Evolutionary conservation across 306 rosid species (phyloP).

Genomic region (Calophaca sinica): DNA sequence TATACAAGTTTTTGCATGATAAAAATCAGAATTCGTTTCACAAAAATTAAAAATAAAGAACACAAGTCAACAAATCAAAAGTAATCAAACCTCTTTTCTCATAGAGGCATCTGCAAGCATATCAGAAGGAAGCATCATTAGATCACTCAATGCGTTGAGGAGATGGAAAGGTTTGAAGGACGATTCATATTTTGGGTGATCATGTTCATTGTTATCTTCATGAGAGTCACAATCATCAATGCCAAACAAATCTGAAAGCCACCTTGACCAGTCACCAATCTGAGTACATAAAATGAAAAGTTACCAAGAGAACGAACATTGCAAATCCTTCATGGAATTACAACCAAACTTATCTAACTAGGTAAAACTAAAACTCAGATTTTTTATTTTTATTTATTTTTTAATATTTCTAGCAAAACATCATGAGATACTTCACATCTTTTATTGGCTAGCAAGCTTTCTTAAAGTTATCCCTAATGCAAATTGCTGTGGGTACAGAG

Average conservation of each 20-base stretch:
- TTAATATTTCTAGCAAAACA: neutral
- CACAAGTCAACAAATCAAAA: neutral
- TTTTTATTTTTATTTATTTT: too few relatives aligned
- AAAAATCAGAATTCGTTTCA: neutral
- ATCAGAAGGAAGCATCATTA: slow-evolving; percentile 89
- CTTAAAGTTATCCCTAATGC: neutral
- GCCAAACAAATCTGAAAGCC: slow-evolving; percentile 85
- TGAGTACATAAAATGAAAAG: slow-evolving; percentile 49
- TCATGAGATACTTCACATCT: slow-evolving; percentile 12
- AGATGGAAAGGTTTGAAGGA: slow-evolving; percentile 81
- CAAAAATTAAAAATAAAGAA: neutral
- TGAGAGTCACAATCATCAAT: slow-evolving; percentile 70
- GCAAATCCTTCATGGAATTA: slow-evolving; percentile 40
- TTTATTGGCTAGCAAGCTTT: neutral
- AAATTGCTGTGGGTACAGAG: slow-evolving; percentile 6
- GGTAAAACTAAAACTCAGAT: too few relatives aligned
- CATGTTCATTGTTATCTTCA: slow-evolving; percentile 54
- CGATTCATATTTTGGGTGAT: slow-evolving; percentile 49
- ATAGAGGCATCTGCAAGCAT: slow-evolving; percentile 72
- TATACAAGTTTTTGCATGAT: slow-evolving; percentile 34
- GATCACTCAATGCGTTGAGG: slow-evolving; percentile 82
- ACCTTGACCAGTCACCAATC: slow-evolving; percentile 93
- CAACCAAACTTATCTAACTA: slow-evolving; percentile 18
- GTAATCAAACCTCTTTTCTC: slow-evolving; percentile 72
- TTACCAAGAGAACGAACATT: slow-evolving; percentile 35